Base-by-base conservation (phyloP, 208 protist genomes). In the Endotrypanum monterogeii region DNA sequence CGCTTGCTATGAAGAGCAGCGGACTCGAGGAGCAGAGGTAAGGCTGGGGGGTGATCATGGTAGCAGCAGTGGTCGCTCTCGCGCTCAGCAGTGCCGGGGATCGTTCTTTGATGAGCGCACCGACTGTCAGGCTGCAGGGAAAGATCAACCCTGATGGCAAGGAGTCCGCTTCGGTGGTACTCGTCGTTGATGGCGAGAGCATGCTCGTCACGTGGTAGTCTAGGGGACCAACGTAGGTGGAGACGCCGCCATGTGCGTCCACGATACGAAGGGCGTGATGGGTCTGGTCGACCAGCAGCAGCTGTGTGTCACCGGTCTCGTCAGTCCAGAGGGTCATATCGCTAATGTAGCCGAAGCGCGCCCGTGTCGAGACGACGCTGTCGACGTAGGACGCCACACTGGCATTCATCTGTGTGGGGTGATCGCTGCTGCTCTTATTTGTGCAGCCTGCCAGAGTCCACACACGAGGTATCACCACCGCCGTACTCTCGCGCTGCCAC, bases 371-470 rank as follows among this genome's bases (percentile, higher is more conserved):
- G 23, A 76, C 74, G 28, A 37, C 52, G 30, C 62, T 62, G 63
- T 93, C 88, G 66, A 89, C 71, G 69, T 89, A 83, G 35, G 76
- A 73, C 11, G 76, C n/a, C 51, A 72, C 25, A n/a, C 39, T 14
- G 12, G 54, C 25, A 62, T 48, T 11, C 6, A 39, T 18, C 23
- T 35, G 16, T 3, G 56, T 37, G 11, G 8, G 25, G 28, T 46
- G n/a, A 58, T 48, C 54, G n/a, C 20, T 35, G 60, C 30, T 35
- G 37, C 20, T 48, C 37, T n/a, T 46, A 39, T 25, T 25, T 41
- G 57, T 69, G 48, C 71, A 69, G 12, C 86, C 89, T n/a, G 85
- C 83, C 39, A 93, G 67, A 61, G 88, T 93, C 85, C 83, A 93
- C 46, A 93, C 86, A 70, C 85, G 82, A 37, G 76, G 76, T 39